These are phyloP conservation scores for Penicillium verrucosum DNA, from an alignment of 2,329 filamentous ascomycete genomes.

Conservation along the genomic window DNA sequence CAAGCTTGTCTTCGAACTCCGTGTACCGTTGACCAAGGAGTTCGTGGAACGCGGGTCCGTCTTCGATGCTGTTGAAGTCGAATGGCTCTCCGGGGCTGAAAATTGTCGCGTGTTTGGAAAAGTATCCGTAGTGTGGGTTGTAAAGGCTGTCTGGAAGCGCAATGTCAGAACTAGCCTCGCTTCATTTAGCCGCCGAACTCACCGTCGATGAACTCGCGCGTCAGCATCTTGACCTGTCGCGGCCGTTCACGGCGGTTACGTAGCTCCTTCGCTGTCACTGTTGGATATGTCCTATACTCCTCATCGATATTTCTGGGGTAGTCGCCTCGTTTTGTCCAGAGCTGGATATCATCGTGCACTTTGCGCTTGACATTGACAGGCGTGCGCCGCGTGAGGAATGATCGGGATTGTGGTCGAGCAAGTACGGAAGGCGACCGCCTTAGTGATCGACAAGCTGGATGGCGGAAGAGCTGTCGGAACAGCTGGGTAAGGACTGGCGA, in stretches of 20 bases:
- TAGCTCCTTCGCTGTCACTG: slow-evolving; percentile 78
- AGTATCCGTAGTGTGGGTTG: slow-evolving; percentile 92
- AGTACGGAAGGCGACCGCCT: slow-evolving; percentile 35
- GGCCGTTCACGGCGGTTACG: slow-evolving; percentile 71
- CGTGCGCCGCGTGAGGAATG: slow-evolving; percentile 34
- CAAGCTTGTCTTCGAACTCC: slow-evolving; percentile 84
- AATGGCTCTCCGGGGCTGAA: slow-evolving; percentile 92
- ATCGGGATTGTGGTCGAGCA: slow-evolving; percentile 34
- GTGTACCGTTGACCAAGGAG: slow-evolving; percentile 76
- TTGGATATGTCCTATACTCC: slow-evolving; percentile 78
- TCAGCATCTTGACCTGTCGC: slow-evolving; percentile 89
- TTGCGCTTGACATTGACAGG: slow-evolving; percentile 41
- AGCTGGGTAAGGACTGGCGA: slow-evolving; percentile 72
- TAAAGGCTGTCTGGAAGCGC: slow-evolving; percentile 73
- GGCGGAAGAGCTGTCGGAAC: slow-evolving; percentile 80
- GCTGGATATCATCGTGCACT: slow-evolving; percentile 56
- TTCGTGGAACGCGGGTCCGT: slow-evolving; percentile 80
- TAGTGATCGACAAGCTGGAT: slow-evolving; percentile 61
- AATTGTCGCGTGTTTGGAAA: slow-evolving; percentile 93
- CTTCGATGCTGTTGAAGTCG: slow-evolving; percentile 73
- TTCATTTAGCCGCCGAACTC: slow-evolving; percentile 21
- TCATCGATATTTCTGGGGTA: slow-evolving; percentile 73
- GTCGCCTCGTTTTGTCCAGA: slow-evolving; percentile 82
- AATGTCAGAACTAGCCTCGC: slow-evolving; percentile 4
- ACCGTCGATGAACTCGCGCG: slow-evolving; percentile 97